Base-by-base conservation (phyloP, 2,329 filamentous ascomycete species). In the Neonectria ditissima region DNA sequence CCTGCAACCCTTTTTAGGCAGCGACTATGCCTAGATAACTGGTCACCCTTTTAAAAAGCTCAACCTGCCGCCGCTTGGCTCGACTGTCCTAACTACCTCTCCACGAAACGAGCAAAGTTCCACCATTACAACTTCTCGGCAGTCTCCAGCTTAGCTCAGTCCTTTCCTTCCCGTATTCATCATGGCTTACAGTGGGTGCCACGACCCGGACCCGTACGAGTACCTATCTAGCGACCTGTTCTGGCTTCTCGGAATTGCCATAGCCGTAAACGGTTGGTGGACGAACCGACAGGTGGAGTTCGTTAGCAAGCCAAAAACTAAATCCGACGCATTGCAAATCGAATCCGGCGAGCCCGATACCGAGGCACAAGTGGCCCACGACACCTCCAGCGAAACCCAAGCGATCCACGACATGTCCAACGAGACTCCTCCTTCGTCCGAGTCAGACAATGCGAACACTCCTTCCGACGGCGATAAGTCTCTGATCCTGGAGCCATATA, bases 151-250 rank as follows among this genome's bases (percentile, higher is more conserved):
- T n/a, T n/a, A n/a, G n/a, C n/a, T n/a, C n/a, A n/a, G n/a, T n/a
- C n/a, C n/a, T n/a, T n/a, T n/a, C n/a, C n/a, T 5, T 18, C 4
- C 4, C 8, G 9, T 8, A 11, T 5, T 41, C 37, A 18, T 18
- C 37, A 41, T 41, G 37, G 9, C 37, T 8, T 37, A n/a, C n/a
- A 18, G n/a, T 20, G 18, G n/a, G 37, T 41, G 20, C n/a, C 7
- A 10, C 8, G n/a, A 18, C 9, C n/a, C n/a, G n/a, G 5, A 18
- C 4, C 8, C 11, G 8, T 65, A 63, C 11, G 67, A 69, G 34
- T 67, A 65, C 10, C 5, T 69, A 6, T 30, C 45, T n/a, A 69
- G 54, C 10, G 67, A 69, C 37, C 7, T 55, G 2, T 69, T 69
- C 47, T 69, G 67, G 67, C 41, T 50, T 10, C 28, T 69, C 2